Base-by-base conservation (phyloP, 257 asterid genomes). In the Euphrasia confusa region DNA sequence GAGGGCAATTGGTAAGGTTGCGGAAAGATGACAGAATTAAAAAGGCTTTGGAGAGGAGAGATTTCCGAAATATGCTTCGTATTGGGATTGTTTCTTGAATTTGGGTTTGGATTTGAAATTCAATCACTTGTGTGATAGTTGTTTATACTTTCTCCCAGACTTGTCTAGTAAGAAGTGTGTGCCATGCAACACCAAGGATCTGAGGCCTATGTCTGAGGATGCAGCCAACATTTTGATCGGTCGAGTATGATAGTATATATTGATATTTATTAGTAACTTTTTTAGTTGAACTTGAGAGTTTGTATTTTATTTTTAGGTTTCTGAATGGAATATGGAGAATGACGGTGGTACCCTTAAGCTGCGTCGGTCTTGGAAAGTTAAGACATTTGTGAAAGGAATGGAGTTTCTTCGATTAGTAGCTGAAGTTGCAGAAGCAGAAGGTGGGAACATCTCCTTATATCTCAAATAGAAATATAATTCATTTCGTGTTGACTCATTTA, bases 391-490 rank as follows among this genome's bases (percentile, higher is more conserved):
- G 67, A 89, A 74, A 79, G 99, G 99, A 68, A 69, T 92, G 82
- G 90, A 89, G 68, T 89, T 92, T 74, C 84, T 92, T 63, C 80
- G 82, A 37, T 81, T 75, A 44, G 86, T 92, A n/a, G 97, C 93
- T 68, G 77, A 79, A 40, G 80, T 86, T 71, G 99, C 99, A 5
- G 99, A 92, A 81, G 75, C 80, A 37, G 97, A 89, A 87, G 99
- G 99, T 92, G 53, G 45, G 71, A 33, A 47, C 58, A 13, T 54
- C 66, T 7, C 50, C 65, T 44, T 64, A 35, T 10, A 26, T 70
- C 60, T 60, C 50, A 50, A 37, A 8, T 37, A 37, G 3, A 37
- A 8, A 37, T 9, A 37, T 37, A 37, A 37, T 37, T 37, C 42
- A 1, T 9, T 37, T 37, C 42, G 9, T 9, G 42, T 37, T 7